phyloP scores from a whole-genome alignment of 805 yeast genomes.

The Naumovozyma dairenensis region DNA sequence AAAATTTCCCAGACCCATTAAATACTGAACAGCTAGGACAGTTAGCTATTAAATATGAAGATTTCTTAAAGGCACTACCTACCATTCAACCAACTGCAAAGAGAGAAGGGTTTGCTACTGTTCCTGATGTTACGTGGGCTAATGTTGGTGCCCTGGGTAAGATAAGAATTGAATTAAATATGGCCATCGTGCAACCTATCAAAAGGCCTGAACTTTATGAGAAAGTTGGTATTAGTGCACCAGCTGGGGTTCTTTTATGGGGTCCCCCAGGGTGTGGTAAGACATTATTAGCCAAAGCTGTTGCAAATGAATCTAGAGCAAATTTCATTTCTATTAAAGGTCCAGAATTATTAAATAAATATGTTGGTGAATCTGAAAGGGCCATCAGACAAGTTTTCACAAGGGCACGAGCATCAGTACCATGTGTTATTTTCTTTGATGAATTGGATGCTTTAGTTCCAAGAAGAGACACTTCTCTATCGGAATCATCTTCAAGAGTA shows the following conservation, averaged over 20 bases:
- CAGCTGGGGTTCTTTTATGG: constrained; percentile 96
- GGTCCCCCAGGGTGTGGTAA: constrained; percentile 99
- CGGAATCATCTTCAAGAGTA: constrained; percentile 86
- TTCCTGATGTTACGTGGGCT: constrained; percentile 95
- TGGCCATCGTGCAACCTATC: constrained; percentile 97
- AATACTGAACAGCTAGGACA: constrained; percentile 67
- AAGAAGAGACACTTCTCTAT: constrained; percentile 75
- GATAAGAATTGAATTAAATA: constrained; percentile 81
- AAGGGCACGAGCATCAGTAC: constrained; percentile 86
- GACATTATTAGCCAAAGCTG: constrained; percentile 91
- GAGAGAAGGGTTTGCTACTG: constrained; percentile 97
- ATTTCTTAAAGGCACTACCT: constrained; percentile 78
- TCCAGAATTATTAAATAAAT: constrained; percentile 87
- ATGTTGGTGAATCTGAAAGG: constrained; percentile 92
- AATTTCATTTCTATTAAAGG: constrained; percentile 94
- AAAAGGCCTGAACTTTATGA: constrained; percentile 82
- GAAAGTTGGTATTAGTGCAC: constrained; percentile 89
- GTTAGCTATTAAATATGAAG: constrained; percentile 64
- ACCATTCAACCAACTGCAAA: constrained; percentile 94
- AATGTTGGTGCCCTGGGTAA: constrained; percentile 82
- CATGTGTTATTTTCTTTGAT: constrained; percentile 91
- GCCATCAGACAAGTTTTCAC: constrained; percentile 90
- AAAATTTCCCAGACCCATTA: constrained; percentile 70
- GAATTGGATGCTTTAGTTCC: constrained; percentile 96
- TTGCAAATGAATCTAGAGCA: constrained; percentile 93